Evolutionary conservation across 371 early-diverging fungal genomes (phyloP).

Genomic region (Fennellomyces sp.): DNA sequence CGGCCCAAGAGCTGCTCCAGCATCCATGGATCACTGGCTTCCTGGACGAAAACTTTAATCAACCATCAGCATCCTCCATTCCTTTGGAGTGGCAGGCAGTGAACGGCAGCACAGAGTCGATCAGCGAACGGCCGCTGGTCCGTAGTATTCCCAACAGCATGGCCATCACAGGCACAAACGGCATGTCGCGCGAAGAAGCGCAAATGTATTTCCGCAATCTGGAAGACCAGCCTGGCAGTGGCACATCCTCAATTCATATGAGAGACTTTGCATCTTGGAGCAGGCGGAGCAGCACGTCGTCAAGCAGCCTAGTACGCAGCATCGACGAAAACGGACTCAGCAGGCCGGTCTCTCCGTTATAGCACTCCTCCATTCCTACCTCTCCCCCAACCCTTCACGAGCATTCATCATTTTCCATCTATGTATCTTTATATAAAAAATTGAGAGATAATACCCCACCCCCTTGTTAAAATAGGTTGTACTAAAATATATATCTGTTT

Average conservation of each 20-base stretch:
- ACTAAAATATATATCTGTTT: conserved; percentile 29
- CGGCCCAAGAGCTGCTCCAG: conserved; percentile 72
- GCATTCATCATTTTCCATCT: background rate
- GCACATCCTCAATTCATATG: background rate
- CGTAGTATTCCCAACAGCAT: conserved; percentile 46
- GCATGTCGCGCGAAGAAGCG: conserved; percentile 7
- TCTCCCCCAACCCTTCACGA: background rate
- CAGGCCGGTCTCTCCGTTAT: conserved; percentile 9
- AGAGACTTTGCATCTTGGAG: conserved; percentile 11
- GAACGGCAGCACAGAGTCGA: background rate
- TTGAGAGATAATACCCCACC: background rate
- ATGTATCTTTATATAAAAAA: background rate
- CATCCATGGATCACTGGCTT: conserved; percentile 76
- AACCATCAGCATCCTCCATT: conserved; percentile 5
- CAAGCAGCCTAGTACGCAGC: conserved; percentile 16
- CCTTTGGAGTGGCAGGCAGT: background rate
- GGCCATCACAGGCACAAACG: conserved; percentile 11
- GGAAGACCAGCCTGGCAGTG: background rate
- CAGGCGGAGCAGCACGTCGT: background rate
- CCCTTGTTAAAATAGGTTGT: background rate
- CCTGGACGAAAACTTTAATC: conserved; percentile 18
- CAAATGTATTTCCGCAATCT: background rate
- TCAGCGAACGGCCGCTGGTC: conserved; percentile 25
- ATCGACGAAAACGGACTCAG: conserved; percentile 3
- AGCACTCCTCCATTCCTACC: background rate